Percentiles rank a stretch among this genome's conserved stretches.
These are phyloP conservation scores for Borealophlyctis nickersoniae DNA, from an alignment of 192 early-diverging fungal species.

Conservation along the genomic window DNA sequence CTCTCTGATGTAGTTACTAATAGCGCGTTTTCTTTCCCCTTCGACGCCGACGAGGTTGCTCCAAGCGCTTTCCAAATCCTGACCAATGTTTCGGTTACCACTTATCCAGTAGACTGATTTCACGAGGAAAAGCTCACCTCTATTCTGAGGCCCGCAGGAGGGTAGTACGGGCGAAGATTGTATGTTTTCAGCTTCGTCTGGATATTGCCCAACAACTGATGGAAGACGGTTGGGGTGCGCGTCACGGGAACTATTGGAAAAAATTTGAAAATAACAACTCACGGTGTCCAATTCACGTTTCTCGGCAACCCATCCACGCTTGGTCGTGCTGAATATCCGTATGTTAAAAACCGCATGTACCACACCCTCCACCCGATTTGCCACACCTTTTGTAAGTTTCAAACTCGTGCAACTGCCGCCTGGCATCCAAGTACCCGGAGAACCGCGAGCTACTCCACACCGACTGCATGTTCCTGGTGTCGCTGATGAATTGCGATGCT, in stretches of 20 bases:
- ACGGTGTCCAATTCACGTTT: slow-evolving; percentile 84
- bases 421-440: slow-evolving; percentile 72
- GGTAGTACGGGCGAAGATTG: slow-evolving; percentile 79
- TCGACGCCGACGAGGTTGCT: slow-evolving; percentile 67
- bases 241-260: no score
- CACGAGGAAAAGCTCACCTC: slow-evolving; percentile 41
- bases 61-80: slow-evolving; percentile 84
- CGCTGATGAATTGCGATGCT: slow-evolving; percentile 69
- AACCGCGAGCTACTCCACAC: slow-evolving; percentile 68
- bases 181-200: slow-evolving; percentile 97
- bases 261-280: no score
- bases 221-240: no score
- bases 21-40: slow-evolving; percentile 71
- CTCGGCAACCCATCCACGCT: slow-evolving; percentile 63
- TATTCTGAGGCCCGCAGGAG: slow-evolving; percentile 68
- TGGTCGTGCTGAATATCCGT: slow-evolving; percentile 24
- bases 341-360: no score
- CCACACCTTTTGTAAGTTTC: slow-evolving; percentile 72
- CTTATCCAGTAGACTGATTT: no score
- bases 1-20: slow-evolving; percentile 84
- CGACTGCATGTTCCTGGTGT: slow-evolving; percentile 58
- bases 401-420: slow-evolving; percentile 69
- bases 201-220: slow-evolving; percentile 83
- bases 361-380: background rate
- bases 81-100: no score